phyloP scores from a whole-genome alignment of 1,139 yeast genomes.

The Magnusiomyces fungicola region DNA sequence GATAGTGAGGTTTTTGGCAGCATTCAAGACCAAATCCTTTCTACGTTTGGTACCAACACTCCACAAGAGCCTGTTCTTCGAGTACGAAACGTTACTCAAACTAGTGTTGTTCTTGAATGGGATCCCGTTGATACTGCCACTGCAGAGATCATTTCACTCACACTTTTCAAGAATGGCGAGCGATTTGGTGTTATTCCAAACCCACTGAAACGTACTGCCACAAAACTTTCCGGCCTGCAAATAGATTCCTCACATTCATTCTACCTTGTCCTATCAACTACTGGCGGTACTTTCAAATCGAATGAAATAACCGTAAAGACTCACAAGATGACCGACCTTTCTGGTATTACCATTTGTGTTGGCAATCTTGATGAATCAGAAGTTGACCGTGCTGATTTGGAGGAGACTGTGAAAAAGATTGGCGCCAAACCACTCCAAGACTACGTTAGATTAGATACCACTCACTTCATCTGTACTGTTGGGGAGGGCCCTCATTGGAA shows the following conservation, averaged over 20 bases:
- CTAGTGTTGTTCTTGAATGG: conserved; percentile 94
- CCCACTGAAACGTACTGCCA: conserved; percentile 70
- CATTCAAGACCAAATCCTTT: conserved; percentile 68
- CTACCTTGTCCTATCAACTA: conserved; percentile 73
- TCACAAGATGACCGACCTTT: conserved; percentile 92
- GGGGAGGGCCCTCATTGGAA: conserved; percentile 57
- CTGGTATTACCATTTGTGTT: conserved; percentile 86
- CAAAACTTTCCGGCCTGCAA: conserved; percentile 86
- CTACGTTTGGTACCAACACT: conserved; percentile 61
- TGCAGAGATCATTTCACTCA: conserved; percentile 66
- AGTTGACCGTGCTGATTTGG: conserved; percentile 55
- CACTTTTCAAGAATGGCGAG: conserved; percentile 69
- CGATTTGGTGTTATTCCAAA: conserved; percentile 83
- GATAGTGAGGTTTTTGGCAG: conserved; percentile 53
- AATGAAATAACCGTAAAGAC: conserved; percentile 66
- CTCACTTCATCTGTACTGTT: conserved; percentile 84
- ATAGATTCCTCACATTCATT: conserved; percentile 78
- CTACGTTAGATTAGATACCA: conserved; percentile 78
- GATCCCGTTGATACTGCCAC: conserved; percentile 80
- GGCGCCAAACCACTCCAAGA: conserved; percentile 81
- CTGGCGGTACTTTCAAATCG: conserved; percentile 78
- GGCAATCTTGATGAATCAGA: conserved; percentile 59
- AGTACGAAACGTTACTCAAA: conserved; percentile 78
- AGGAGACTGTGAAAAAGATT: conserved; percentile 53
- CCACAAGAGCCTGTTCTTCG: conserved; percentile 71